Base-by-base conservation (phyloP, 78 protist genomes). In the Anaeramoeba ignava region DNA sequence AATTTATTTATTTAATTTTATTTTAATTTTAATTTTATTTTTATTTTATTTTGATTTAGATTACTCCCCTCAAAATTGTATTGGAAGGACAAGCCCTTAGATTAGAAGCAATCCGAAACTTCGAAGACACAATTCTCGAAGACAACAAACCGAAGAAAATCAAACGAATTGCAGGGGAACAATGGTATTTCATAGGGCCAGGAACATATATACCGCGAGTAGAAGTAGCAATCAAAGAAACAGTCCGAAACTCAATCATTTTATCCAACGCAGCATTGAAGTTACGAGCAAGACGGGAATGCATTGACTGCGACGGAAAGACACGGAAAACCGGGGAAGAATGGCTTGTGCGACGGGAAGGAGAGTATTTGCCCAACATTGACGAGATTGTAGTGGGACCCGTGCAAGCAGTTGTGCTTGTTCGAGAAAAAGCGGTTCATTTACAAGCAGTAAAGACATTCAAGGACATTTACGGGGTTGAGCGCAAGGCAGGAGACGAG, bases 301-400 rank as follows among this genome's bases (percentile, higher is more conserved):
- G 84, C 84, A 41, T 1, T 0, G 91, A 89, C 82, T 23, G 38
- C 73, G 38, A 3, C 80, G 78, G 84, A 23, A 38, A 0, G 3
- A 17, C 0, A n/a, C 84, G 91, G 40, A 3, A 73, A 78, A 84
- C 92, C 17, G 96, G 96, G 82, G 93, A 92, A 81, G 96, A 94
- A 87, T 92, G 94, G 94, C 81, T 86, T 31, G 88, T 92, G 84
- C 78, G 88, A 68, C 17, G 0, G 31, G 86, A 37, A 3, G 88
- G 91, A 33, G 88, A 88, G 38, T 85, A 84, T 84, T 37, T 92
- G 34, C 92, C 94, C 79, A 78, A 86, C 42, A 93, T 88, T n/a
- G 87, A 86, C 41, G 95, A 92, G 88, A 90, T 87, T 40, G 81
- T 91, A 23, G 88, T 83, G 33, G 88, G 87, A 42, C 80, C 84